Base-by-base conservation (phyloP, 495 filamentous ascomycete genomes). In the Penicillium bialowiezense region DNA sequence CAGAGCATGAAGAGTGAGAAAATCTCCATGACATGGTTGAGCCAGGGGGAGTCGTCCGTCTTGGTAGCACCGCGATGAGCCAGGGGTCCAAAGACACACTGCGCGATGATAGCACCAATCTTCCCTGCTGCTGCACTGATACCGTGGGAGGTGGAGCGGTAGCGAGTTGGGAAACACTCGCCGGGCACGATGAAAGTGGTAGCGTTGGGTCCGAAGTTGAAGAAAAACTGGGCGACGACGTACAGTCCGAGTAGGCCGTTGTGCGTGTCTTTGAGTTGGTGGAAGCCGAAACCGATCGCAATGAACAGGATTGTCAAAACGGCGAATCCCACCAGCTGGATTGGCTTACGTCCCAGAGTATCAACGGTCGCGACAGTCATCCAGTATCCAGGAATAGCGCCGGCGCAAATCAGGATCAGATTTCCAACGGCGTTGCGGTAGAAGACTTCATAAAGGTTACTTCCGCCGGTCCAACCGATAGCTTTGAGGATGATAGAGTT, bases 121-220 rank as follows among this genome's bases (percentile, higher is more conserved):
- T 96, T 96, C 31, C 91, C 91, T 3, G 84, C 74, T 0, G 86
- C 90, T 10, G 90, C 91, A 5, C 84, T 89, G 63, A 96, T 78
- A 40, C 91, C 91, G 68, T 95, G 90, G 3, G 86, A 87, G 24
- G 88, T 89, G 7, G 84, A 87, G 3, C 91, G 80, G 62, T 92
- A 93, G 35, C 90, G 83, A 4, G 91, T 95, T 0, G 90, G 91
- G 73, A 93, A 96, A 57, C 83, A 86, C 63, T 96, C 91, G 17
- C 89, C 90, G 8, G 91, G 90, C 1, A 95, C 84, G 58, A 95
- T 86, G 73, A 95, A 95, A 26, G 90, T 95, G 17, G 88, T 95
- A 1, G 88, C 76, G 67, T 95, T 95, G 43, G 91, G 91, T 1
- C 90, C 73, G 50, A 81, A 91, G 71, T 92, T 91, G 79, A 92